Conservation (phyloP, 2,329 filamentous ascomycete genomes). For the Penicillium sp. region DNA sequence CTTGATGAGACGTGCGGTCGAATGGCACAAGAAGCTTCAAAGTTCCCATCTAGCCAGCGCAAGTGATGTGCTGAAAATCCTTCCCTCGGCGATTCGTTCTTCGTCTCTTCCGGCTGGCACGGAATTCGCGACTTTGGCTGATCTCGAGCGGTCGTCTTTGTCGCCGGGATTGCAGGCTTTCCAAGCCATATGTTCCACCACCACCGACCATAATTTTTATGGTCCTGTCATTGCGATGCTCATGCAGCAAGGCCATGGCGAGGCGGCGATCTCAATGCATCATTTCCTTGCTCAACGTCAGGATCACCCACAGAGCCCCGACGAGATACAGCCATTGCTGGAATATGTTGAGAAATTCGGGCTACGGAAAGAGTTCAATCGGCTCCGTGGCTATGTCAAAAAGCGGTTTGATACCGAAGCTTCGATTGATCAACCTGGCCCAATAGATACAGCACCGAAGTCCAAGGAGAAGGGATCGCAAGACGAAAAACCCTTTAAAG, state of each 20-base stretch:
- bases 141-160: conserved; percentile 10
- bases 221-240: conserved; percentile 43
- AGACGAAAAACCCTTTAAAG: conserved; percentile 56
- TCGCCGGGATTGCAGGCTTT: conserved; percentile 37
- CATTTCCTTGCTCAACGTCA: conserved; percentile 41
- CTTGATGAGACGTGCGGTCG: conserved; percentile 31
- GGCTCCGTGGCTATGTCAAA: conserved; percentile 24
- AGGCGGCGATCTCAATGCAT: conserved; percentile 50
- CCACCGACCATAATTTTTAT: conserved; percentile 45
- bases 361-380: conserved; percentile 25
- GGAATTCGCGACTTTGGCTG: conserved; percentile 4
- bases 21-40: conserved; percentile 42
- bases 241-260: conserved; percentile 37
- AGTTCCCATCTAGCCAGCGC: conserved; percentile 31
- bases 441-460: neutral
- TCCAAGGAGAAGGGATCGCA: conserved; percentile 7
- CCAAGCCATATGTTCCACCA: conserved; percentile 43
- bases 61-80: conserved; percentile 32
- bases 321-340: conserved; percentile 44
- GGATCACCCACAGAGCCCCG: conserved; percentile 44
- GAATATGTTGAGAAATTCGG: conserved; percentile 39
- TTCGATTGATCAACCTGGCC: conserved; percentile 2
- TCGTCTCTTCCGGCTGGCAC: conserved; percentile 20
- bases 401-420: conserved; percentile 21
- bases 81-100: conserved; percentile 29